Percentiles rank a stretch among this genome's conserved stretches.
Conservation (phyloP, 2,329 filamentous ascomycete genomes). For the Cercospora canescens region DNA sequence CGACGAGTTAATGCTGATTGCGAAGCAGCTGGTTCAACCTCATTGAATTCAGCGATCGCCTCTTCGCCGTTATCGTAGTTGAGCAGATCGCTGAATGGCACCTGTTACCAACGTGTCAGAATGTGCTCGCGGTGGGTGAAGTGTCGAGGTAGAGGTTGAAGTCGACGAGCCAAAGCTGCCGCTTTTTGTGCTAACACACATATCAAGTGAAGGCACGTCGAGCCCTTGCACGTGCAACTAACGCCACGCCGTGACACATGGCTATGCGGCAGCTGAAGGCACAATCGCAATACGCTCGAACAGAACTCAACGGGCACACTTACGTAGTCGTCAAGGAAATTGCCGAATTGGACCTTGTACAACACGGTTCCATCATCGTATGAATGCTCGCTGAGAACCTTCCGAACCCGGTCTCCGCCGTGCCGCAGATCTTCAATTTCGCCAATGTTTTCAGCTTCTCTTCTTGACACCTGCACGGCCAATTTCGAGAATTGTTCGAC, state of each 20-base stretch:
- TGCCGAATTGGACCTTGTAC: conserved; percentile 46
- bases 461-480: conserved; percentile 19
- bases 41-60: conserved; percentile 45
- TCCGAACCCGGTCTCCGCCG: conserved; percentile 36
- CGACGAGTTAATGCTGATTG: not conserved
- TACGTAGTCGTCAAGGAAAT: conserved; percentile 44
- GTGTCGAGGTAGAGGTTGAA: not conserved
- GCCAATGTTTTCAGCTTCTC: conserved; percentile 18
- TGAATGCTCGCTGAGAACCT: conserved; percentile 42
- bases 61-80: conserved; percentile 48
- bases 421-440: conserved; percentile 31
- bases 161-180: not conserved
- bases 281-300: not conserved
- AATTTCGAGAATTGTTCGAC: not conserved
- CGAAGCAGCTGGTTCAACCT: conserved; percentile 21
- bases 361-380: conserved; percentile 33
- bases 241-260: not conserved
- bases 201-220: not conserved
- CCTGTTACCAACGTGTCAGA: conserved; percentile 35
- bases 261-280: not conserved
- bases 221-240: not conserved
- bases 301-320: not conserved
- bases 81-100: conserved; percentile 48
- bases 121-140: not conserved
- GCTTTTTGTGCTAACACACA: not conserved